These are phyloP conservation scores for Jatropha multifida DNA, from an alignment of 441 rosid species.

Conservation along the genomic window DNA sequence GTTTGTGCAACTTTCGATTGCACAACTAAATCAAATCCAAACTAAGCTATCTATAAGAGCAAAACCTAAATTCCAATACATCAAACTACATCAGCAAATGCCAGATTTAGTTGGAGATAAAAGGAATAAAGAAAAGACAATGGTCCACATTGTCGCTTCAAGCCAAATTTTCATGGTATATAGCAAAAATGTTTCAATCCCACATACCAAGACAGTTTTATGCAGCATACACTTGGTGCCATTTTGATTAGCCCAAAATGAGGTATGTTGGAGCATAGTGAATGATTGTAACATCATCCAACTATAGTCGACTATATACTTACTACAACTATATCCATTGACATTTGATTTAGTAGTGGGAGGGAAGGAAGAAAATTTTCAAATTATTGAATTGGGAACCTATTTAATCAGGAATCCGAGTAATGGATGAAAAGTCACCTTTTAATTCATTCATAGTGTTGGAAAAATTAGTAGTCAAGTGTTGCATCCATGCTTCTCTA, in stretches of 20 bases:
- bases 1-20: background rate
- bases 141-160: background rate
- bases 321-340: background rate
- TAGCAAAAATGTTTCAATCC: background rate
- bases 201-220: background rate
- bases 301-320: background rate
- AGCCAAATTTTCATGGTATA: background rate
- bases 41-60: background rate
- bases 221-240: background rate
- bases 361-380: background rate
- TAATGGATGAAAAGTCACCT: background rate
- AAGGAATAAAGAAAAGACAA: background rate
- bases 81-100: background rate
- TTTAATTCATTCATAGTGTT: background rate
- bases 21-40: background rate
- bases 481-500: conserved; percentile 1
- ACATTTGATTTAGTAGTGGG: background rate
- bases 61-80: background rate
- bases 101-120: background rate
- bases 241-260: background rate
- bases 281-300: background rate
- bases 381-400: background rate
- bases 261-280: background rate
- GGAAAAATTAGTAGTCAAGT: background rate
- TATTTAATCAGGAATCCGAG: background rate